Conservation (phyloP, 2,329 filamentous ascomycete genomes). For the Aspergillus unguis region DNA sequence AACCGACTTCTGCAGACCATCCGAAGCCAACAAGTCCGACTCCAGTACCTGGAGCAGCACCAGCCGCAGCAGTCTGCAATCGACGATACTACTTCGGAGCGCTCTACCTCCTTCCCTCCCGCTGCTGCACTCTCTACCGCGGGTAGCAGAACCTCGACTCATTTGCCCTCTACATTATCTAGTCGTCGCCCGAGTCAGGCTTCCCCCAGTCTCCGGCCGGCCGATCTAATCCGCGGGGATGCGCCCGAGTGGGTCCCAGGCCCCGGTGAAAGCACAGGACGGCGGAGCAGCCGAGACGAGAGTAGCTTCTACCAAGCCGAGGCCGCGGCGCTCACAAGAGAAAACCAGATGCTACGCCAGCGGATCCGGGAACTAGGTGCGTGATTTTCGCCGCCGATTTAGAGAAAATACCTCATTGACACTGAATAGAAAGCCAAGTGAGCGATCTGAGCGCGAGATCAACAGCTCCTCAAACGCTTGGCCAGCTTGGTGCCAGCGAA, state of each 20-base stretch:
- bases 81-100: constrained; percentile 45
- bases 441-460: constrained; percentile 23
- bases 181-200: constrained; percentile 37
- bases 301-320: constrained; percentile 48
- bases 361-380: constrained; percentile 48
- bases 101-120: constrained; percentile 38
- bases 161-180: constrained; percentile 33
- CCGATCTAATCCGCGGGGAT: constrained; percentile 26
- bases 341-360: constrained; percentile 48
- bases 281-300: constrained; percentile 46
- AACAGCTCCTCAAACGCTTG: constrained; percentile 8
- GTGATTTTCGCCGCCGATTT: constrained; percentile 10
- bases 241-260: constrained; percentile 26
- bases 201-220: constrained; percentile 38
- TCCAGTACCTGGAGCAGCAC: constrained; percentile 40
- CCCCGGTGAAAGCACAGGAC: constrained; percentile 26
- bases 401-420: neutral
- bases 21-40: constrained; percentile 45
- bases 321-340: constrained; percentile 44
- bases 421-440: constrained; percentile 30
- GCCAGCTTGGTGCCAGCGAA: constrained; percentile 12
- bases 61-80: constrained; percentile 33
- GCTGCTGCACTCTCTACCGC: constrained; percentile 27
- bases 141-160: constrained; percentile 32
- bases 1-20: constrained; percentile 52